These are phyloP conservation scores for Bruguiera parviflora DNA, from an alignment of 345 rosid species.

Conservation along the genomic window DNA sequence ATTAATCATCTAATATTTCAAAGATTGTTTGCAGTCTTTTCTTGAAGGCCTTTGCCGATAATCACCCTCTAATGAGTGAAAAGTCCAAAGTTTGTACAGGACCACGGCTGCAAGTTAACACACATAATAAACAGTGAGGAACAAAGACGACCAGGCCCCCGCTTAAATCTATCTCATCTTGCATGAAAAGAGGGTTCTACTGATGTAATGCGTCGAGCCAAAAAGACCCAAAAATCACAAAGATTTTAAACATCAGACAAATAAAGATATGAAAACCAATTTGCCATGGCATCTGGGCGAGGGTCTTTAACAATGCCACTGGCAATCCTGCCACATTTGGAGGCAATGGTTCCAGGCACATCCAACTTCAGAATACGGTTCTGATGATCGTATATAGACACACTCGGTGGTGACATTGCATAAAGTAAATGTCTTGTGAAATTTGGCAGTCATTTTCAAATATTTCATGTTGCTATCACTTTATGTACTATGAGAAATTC, in stretches of 20 bases:
- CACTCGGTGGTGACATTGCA: too few species aligned
- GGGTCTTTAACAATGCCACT: neutral
- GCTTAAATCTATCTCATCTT: neutral
- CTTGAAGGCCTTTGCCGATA: too few species aligned
- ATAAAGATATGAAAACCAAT: neutral
- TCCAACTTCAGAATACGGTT: neutral
- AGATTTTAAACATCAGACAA: neutral
- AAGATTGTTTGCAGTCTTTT: too few species aligned
- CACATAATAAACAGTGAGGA: conserved; percentile 2
- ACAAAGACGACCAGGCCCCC: neutral
- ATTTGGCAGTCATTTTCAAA: too few species aligned
- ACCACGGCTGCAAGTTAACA: neutral
- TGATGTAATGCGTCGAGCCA: conserved; percentile 1
- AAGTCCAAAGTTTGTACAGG: neutral
- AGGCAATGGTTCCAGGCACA: neutral
- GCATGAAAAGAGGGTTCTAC: neutral
- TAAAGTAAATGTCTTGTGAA: too few species aligned
- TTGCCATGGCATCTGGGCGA: neutral
- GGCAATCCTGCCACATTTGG: neutral
- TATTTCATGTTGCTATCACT: too few species aligned
- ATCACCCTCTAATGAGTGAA: too few species aligned
- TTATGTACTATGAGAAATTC: too few species aligned
- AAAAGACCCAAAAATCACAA: neutral
- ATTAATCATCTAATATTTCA: too few species aligned
- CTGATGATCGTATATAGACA: neutral